These are phyloP conservation scores for Microbotryum saponariae DNA, from an alignment of 1,284 basidiomycete genomes.

Conservation along the genomic window DNA sequence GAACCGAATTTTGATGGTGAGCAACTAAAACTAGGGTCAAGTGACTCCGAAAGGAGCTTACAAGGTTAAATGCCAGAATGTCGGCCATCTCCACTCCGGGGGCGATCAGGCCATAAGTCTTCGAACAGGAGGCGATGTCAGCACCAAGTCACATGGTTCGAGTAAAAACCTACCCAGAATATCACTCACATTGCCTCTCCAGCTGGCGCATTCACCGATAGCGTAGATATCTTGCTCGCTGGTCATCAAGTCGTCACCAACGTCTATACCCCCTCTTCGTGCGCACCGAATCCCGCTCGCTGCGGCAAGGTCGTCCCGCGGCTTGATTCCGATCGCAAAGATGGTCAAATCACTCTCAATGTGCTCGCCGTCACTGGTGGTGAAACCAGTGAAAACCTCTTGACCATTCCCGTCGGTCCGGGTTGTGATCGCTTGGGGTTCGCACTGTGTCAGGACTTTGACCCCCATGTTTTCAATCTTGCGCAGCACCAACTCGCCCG, in stretches of 20 bases:
- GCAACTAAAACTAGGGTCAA: neutral
- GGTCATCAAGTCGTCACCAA: constrained; percentile 55
- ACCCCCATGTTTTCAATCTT: constrained; percentile 62
- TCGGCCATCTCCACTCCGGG: constrained; percentile 70
- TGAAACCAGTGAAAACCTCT: constrained; percentile 49
- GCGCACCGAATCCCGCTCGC: constrained; percentile 50
- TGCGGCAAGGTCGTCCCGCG: constrained; percentile 60
- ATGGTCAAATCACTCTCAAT: constrained; percentile 52
- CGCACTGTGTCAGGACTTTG: constrained; percentile 51
- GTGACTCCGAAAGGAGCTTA: neutral
- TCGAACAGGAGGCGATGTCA: neutral
- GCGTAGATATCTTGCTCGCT: constrained; percentile 57
- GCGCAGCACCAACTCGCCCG: constrained; percentile 59
- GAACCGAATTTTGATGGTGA: constrained; percentile 44
- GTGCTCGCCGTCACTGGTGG: constrained; percentile 47
- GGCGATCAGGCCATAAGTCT: constrained; percentile 60
- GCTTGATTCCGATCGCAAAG: constrained; percentile 60
- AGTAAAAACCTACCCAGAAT: neutral
- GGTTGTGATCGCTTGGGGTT: constrained; percentile 47
- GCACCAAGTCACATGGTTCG: neutral
- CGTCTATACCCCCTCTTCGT: constrained; percentile 53
- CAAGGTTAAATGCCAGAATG: constrained; percentile 63
- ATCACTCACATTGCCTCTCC: constrained; percentile 49
- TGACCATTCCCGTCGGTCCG: constrained; percentile 39
- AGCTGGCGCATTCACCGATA: constrained; percentile 67